Evolutionary conservation across 164 flowering plant species (phyloP), one percentile per base, ranked within the genome.

Genomic region (Platanus orientalis): DNA sequence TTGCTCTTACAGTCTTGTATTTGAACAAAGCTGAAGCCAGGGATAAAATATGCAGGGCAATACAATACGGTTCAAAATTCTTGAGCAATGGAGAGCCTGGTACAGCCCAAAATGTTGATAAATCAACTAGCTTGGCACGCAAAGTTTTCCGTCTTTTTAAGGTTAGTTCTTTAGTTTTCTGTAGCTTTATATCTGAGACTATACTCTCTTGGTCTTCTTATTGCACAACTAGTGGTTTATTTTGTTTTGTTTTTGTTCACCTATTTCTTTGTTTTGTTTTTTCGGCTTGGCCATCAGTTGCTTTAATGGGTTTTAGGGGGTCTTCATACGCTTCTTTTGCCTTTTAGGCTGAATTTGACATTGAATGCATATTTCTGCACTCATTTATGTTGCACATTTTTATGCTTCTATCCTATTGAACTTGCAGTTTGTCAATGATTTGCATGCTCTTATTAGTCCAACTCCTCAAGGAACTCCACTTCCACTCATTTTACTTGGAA

Each of bases 21-120:
- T 72, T 45, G 49, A 45, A 45, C 49, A 45, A 45, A 45, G 99
- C 99, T 60, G 99, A 95, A 80, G 90, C 99, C 32, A 85, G 97
- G 80, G 99, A 95, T 79, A 95, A 95, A 87, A 83, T 92, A 71
- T 92, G 97, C 84, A 80, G 97, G 76, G 92, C 97, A 44, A 95
- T 95, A 69, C 99, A 95, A 45, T 95, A 95, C 75, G 99, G 99
- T 65, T 92, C 97, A 17, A 95, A 90, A 67, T 95, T 88, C 75
- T 53, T 95, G 74, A 92, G 97, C 76, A 75, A 90, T 78, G 99
- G 99, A 56, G 72, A 90, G 71, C 84, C 97, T 64, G 99, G 99
- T 48, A 88, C 94, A 0, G 97, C 99, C 16, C 49, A 45, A 45
- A 45, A 45, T 45, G 49, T 45, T 45, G 49, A 45, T 19, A 45